phyloP scores from a whole-genome alignment of 129 eudicot species.

The Centrapalus pauciflorus region DNA sequence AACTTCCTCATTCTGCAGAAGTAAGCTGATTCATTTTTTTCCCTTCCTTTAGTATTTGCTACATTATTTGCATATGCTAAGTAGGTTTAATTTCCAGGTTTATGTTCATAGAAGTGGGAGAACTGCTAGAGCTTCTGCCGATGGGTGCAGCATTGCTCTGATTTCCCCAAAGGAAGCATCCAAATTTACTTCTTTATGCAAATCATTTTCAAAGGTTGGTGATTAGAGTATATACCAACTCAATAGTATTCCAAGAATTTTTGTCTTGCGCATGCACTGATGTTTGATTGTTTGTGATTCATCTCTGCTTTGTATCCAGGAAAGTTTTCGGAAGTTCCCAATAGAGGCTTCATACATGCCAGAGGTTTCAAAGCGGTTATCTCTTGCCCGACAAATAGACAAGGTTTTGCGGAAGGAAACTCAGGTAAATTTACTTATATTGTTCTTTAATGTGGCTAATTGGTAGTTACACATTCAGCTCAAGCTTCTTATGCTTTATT shows the following conservation, averaged over 20 bases:
- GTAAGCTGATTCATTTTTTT: slow-evolving; percentile 32
- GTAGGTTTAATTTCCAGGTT: slow-evolving; percentile 43
- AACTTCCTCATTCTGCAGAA: slow-evolving; percentile 95
- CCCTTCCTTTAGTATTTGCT: background rate
- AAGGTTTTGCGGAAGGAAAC: slow-evolving; percentile 72
- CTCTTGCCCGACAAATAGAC: slow-evolving; percentile 90
- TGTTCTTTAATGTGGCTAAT: background rate
- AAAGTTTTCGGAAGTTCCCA: slow-evolving; percentile 76
- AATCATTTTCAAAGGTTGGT: slow-evolving; percentile 77
- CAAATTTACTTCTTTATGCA: slow-evolving; percentile 78
- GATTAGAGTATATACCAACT: background rate
- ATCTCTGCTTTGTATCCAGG: slow-evolving; percentile 43
- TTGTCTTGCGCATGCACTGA: slow-evolving; percentile 5
- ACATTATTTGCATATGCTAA: slow-evolving; percentile 7
- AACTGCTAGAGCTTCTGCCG: slow-evolving; percentile 96
- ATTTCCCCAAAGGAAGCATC: slow-evolving; percentile 86
- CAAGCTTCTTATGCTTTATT: background rate
- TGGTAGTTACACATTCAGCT: slow-evolving; percentile 13
- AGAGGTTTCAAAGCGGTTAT: slow-evolving; percentile 66
- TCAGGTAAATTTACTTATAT: slow-evolving; percentile 41
- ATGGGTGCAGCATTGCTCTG: slow-evolving; percentile 91
- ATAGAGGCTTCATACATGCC: slow-evolving; percentile 84
- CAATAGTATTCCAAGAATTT: background rate
- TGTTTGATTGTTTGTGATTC: slow-evolving; percentile 7
- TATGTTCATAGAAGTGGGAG: slow-evolving; percentile 99